phyloP scores from a whole-genome alignment of 768 basidiomycete species.

The Leccinum rimulosum region DNA sequence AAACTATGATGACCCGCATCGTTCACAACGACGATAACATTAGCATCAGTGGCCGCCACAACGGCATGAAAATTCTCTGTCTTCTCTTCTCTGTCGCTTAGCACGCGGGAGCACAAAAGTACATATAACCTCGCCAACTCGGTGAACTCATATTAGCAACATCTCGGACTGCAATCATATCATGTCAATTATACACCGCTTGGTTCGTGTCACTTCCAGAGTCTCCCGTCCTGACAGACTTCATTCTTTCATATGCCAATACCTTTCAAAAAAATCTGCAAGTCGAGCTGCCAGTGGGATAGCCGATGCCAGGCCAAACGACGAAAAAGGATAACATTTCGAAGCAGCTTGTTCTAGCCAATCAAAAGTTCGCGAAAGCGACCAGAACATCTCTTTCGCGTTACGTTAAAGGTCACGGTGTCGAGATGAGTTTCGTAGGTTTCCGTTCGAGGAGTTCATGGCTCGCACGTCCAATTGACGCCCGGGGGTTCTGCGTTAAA shows the following conservation, averaged over 20 bases:
- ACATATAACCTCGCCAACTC: conserved; percentile 1
- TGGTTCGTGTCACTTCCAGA: conserved; percentile 45
- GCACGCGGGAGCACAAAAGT: conserved; percentile 3
- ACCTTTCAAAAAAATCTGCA: conserved; percentile 32
- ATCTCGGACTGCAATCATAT: conserved; percentile 10
- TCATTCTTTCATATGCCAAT: conserved; percentile 40
- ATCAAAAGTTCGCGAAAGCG: background rate
- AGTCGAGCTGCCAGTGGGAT: conserved; percentile 33
- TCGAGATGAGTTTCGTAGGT: background rate
- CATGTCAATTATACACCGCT: conserved; percentile 24
- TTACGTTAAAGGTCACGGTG: background rate
- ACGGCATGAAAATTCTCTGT: conserved; percentile 1
- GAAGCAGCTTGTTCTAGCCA: background rate
- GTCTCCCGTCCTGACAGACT: conserved; percentile 38
- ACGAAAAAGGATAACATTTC: background rate
- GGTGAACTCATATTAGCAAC: background rate
- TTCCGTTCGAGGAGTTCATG: background rate
- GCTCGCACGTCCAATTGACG: too few species aligned
- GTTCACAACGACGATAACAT: conserved; percentile 1
- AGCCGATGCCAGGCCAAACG: conserved; percentile 16
- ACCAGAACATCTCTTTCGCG: background rate
- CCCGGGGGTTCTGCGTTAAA: background rate
- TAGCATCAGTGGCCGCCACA: background rate
- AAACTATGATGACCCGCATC: background rate
- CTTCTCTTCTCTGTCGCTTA: conserved; percentile 14